phyloP scores from a whole-genome alignment of 345 rosid species.

The Citrus medica region DNA sequence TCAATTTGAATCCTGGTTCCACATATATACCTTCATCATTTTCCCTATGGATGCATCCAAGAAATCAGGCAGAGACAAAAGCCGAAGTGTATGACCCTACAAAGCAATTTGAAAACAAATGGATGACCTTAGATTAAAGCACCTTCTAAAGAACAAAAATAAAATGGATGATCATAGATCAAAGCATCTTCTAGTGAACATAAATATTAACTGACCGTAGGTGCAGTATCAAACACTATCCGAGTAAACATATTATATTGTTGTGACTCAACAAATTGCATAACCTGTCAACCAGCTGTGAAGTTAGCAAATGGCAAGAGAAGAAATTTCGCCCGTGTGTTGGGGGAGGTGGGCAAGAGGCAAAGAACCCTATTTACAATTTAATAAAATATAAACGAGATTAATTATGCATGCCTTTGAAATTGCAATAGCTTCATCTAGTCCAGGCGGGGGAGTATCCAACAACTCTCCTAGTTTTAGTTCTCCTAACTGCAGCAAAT shows the following conservation, averaged over 20 bases:
- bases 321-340: neutral
- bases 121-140: neutral
- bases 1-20: constrained; percentile 1
- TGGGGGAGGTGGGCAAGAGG: too few species aligned
- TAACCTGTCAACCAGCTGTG: constrained; percentile 45
- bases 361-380: neutral
- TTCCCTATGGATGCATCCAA: constrained; percentile 73
- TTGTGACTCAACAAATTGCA: constrained; percentile 65
- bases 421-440: constrained; percentile 71
- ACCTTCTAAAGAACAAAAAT: constrained; percentile 8
- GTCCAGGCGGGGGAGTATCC: constrained; percentile 72
- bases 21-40: constrained; percentile 60
- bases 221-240: constrained; percentile 75
- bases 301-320: neutral
- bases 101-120: constrained; percentile 16
- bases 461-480: constrained; percentile 69
- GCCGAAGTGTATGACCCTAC: constrained; percentile 82
- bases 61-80: constrained; percentile 84
- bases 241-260: constrained; percentile 62
- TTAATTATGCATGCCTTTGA: constrained; percentile 51
- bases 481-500: constrained; percentile 51
- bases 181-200: constrained; percentile 9
- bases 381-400: neutral
- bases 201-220: constrained; percentile 52
- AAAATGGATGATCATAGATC: neutral